Evolutionary conservation across 495 filamentous ascomycete genomes (phyloP), one percentile per base, ranked within the genome.

Genomic region (Articulospora tetracladia): DNA sequence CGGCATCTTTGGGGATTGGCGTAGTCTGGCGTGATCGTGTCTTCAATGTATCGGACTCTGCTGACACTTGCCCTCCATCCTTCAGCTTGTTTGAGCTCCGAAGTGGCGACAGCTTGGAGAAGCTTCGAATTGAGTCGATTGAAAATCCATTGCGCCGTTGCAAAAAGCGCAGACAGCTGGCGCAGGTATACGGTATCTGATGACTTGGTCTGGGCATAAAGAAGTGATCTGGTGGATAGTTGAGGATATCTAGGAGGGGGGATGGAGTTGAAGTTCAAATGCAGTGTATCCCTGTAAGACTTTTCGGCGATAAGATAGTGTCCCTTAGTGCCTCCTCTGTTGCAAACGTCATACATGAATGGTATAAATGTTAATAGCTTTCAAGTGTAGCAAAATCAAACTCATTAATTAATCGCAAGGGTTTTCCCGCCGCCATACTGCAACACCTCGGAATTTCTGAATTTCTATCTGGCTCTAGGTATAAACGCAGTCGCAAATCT

Each of bases 181-280:
- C 55, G 28, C 55, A 64, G 24, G 55, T 67, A 58, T 53, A 57
- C 51, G 55, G 61, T 20, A 61, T 11, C 19, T 15, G 30, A 22
- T 23, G 23, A 41, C 44, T 53, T 63, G 28, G 53, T 56, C 57
- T 47, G 53, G 57, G 65, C 65, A 67, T 67, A 57, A 57, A 66
- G 60, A 49, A 60, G 36, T 12, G 20, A n/a, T 34, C 28, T 25
- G 27, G 4, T 19, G 36, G 26, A 52, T 22, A 12, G 39, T 30
- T 3, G 23, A 24, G 2, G 30, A 8, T 55, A 15, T 2, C 44
- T 20, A 15, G 1, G 57, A 61, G 48, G 54, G 15, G 44, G 1
- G 49, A 44, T 8, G 39, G n/a, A n/a, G 11, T 19, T n/a, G 39
- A 44, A 44, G 39, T 44, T 17, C 8, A 56, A 41, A 28, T 36